These are phyloP conservation scores for Tolypocladium paradoxum DNA, from an alignment of 2,329 filamentous ascomycete species.

Conservation along the genomic window DNA sequence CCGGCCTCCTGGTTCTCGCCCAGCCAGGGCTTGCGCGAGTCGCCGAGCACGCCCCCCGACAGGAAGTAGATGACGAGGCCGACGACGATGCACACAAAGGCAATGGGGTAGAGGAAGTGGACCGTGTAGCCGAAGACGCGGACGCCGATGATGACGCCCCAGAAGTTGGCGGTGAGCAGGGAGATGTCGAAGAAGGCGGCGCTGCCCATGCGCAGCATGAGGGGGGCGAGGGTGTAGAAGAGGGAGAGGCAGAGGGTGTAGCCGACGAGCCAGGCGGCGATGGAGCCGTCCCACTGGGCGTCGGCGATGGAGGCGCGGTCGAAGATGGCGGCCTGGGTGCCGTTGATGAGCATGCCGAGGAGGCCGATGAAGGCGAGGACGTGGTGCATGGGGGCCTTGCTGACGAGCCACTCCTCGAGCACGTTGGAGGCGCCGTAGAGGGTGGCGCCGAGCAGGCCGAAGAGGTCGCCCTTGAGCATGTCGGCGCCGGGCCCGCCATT, in stretches of 20 bases:
- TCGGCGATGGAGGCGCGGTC: constrained; percentile 44
- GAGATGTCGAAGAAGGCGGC: constrained; percentile 97
- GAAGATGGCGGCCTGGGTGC: constrained; percentile 82
- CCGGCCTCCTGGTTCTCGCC: constrained; percentile 77
- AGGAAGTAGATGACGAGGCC: constrained; percentile 84
- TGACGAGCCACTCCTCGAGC: constrained; percentile 89
- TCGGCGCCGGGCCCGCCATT: constrained; percentile 60
- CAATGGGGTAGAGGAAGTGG: constrained; percentile 89
- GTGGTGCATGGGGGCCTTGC: constrained; percentile 78
- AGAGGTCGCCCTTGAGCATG: constrained; percentile 83
- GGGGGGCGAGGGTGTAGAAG: constrained; percentile 81
- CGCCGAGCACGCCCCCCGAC: constrained; percentile 69
- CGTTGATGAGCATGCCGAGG: constrained; percentile 85
- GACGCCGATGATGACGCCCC: constrained; percentile 88
- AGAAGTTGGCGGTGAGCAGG: constrained; percentile 89
- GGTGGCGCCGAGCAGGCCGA: constrained; percentile 78
- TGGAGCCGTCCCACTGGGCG: constrained; percentile 13
- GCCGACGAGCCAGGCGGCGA: constrained; percentile 77
- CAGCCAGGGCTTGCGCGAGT: constrained; percentile 91
- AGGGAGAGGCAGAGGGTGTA: constrained; percentile 74
- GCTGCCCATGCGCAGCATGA: constrained; percentile 79
- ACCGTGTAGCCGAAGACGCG: constrained; percentile 71
- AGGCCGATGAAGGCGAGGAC: constrained; percentile 85
- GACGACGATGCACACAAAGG: constrained; percentile 83
- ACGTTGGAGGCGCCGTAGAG: constrained; percentile 89